Evolutionary conservation across 2,329 filamentous ascomycete genomes (phyloP).

Genomic region (Aspergillus texensis): DNA sequence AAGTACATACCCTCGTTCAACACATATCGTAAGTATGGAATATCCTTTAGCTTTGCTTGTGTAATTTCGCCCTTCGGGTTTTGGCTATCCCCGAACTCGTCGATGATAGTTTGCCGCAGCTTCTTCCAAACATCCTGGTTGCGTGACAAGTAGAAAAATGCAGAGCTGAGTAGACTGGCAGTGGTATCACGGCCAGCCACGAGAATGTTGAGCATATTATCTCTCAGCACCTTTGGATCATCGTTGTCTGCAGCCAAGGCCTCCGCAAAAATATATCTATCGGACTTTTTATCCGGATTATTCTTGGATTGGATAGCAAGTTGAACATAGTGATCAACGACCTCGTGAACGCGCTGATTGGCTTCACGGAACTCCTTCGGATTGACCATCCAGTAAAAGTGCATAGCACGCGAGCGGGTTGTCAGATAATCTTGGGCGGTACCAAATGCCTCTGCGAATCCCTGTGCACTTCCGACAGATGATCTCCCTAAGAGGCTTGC

Average conservation of each 20-base stretch:
- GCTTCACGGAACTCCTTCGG: constrained; percentile 45
- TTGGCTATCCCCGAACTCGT: constrained; percentile 46
- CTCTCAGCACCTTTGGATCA: constrained; percentile 50
- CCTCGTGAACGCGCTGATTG: constrained; percentile 47
- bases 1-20: constrained; percentile 37
- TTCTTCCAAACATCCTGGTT: constrained; percentile 40
- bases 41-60: constrained; percentile 46
- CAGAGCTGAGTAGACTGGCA: constrained; percentile 46
- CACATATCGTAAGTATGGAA: constrained; percentile 43
- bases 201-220: constrained; percentile 55
- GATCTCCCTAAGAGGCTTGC: constrained; percentile 55
- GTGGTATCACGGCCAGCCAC: constrained; percentile 59
- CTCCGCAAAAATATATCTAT: constrained; percentile 54
- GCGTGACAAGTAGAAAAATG: constrained; percentile 52
- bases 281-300: constrained; percentile 34
- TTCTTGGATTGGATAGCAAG: constrained; percentile 43
- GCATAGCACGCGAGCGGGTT: constrained; percentile 31
- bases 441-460: constrained; percentile 43
- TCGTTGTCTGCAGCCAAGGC: constrained; percentile 50
- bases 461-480: constrained; percentile 33
- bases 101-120: constrained; percentile 38
- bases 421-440: constrained; percentile 35
- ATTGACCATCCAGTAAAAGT: constrained; percentile 43
- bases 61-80: constrained; percentile 43
- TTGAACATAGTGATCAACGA: constrained; percentile 54